Percentiles rank a stretch among this genome's conserved stretches.
phyloP scores from a whole-genome alignment of 2,329 filamentous ascomycete genomes.

The Daldinia eschscholtzii region DNA sequence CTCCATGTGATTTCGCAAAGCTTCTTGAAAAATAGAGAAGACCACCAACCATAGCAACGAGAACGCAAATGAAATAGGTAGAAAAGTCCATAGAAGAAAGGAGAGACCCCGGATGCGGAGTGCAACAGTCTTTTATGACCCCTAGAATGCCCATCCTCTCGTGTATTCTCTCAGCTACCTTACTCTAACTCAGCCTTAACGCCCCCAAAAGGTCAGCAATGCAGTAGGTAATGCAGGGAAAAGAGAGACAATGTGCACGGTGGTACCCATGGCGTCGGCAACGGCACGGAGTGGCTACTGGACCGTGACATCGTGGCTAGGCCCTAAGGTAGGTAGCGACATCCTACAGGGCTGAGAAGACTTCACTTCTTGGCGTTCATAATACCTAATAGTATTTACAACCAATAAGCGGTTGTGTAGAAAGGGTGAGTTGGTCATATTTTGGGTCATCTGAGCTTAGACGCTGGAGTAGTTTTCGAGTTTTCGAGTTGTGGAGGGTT shows the following conservation, averaged over 20 bases:
- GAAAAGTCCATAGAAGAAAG: constrained; percentile 29
- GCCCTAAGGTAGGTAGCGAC: constrained; percentile 15
- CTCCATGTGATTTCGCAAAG: constrained; percentile 26
- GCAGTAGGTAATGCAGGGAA: constrained; percentile 25
- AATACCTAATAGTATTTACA: constrained; percentile 7
- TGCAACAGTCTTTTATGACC: constrained; percentile 31
- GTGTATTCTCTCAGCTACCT: constrained; percentile 26
- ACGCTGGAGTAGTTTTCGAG: background rate
- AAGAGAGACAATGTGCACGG: constrained; percentile 12
- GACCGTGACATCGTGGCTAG: constrained; percentile 39
- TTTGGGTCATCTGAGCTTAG: constrained; percentile 39
- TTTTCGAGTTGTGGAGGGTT: constrained; percentile 17
- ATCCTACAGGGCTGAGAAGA: constrained; percentile 39
- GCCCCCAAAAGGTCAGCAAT: constrained; percentile 10
- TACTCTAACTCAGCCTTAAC: constrained; percentile 7
- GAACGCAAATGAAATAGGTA: constrained; percentile 29
- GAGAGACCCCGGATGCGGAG: constrained; percentile 21
- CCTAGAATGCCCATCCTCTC: constrained; percentile 36
- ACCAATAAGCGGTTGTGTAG: constrained; percentile 30
- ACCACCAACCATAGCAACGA: constrained; percentile 33
- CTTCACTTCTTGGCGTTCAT: constrained; percentile 23
- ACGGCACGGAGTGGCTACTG: constrained; percentile 22
- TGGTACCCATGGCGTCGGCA: constrained; percentile 26
- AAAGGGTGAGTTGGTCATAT: constrained; percentile 32
- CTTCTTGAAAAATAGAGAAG: constrained; percentile 35